A percentile compares a stretch with the other conserved stretches of the same genome.
Conservation (phyloP, 495 filamentous ascomycete species). For the Paragyromitra xinjiangensis region DNA sequence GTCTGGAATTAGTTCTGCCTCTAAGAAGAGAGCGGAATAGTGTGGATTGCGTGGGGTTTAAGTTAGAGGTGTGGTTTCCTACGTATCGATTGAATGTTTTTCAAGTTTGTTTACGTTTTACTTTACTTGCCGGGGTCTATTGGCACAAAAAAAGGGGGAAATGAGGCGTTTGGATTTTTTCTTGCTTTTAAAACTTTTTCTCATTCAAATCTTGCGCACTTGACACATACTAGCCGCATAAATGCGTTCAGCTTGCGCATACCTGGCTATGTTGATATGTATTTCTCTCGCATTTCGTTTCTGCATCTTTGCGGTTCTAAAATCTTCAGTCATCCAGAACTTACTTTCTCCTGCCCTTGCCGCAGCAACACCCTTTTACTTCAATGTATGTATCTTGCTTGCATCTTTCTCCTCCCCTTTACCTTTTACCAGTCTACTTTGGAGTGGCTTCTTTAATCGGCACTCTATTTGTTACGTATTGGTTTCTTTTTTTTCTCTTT, state of each 20-base stretch:
- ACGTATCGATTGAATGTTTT: slow-evolving; percentile 36
- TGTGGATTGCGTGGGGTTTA: neutral
- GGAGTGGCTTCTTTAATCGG: slow-evolving; percentile 8
- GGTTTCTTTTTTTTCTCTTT: slow-evolving; percentile 4
- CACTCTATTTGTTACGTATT: slow-evolving; percentile 1
- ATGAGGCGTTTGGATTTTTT: slow-evolving; percentile 44
- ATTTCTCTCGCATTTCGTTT: slow-evolving; percentile 6
- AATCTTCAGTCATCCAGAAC: neutral
- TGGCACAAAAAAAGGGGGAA: slow-evolving; percentile 34
- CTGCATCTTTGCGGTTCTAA: slow-evolving; percentile 4
- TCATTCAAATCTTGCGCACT: neutral
- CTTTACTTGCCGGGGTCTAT: slow-evolving; percentile 39
- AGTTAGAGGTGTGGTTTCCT: slow-evolving; percentile 29
- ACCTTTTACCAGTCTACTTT: slow-evolving; percentile 9
- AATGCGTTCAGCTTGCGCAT: slow-evolving; percentile 14
- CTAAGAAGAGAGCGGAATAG: slow-evolving; percentile 40
- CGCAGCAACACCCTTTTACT: slow-evolving; percentile 15
- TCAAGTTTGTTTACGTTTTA: slow-evolving; percentile 35
- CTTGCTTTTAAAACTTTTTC: slow-evolving; percentile 29
- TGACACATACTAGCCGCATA: slow-evolving; percentile 20
- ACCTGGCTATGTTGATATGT: slow-evolving; percentile 12
- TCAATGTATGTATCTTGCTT: slow-evolving; percentile 38
- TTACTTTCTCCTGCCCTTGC: neutral
- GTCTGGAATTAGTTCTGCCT: slow-evolving; percentile 30
- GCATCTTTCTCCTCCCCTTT: neutral